phyloP scores from a whole-genome alignment of 2,329 filamentous ascomycete genomes.

The Pseudogymnoascus destructans region DNA sequence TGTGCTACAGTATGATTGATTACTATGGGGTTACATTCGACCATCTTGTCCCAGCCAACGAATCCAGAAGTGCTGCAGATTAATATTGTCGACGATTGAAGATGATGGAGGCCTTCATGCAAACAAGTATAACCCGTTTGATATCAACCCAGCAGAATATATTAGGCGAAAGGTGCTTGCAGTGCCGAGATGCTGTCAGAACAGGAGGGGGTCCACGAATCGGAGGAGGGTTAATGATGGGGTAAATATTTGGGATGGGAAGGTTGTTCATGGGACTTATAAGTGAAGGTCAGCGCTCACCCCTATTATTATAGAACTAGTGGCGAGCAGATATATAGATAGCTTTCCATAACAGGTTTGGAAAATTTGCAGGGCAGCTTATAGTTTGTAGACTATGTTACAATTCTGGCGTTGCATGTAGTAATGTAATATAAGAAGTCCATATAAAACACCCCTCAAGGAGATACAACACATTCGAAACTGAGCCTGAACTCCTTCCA shows the following conservation, averaged over 20 bases:
- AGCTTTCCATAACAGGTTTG: no score
- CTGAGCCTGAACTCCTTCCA: no score
- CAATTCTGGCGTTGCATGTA: no score
- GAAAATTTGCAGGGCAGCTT: no score
- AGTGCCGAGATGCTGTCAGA: conserved; percentile 32
- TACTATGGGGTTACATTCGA: conserved; percentile 33
- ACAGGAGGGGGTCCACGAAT: conserved; percentile 28
- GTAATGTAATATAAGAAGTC: background rate
- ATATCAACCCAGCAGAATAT: conserved; percentile 28
- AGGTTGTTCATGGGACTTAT: conserved; percentile 9
- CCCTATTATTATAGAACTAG: background rate
- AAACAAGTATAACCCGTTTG: conserved; percentile 27
- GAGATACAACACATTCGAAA: background rate
- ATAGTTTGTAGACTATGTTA: no score
- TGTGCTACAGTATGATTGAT: conserved; percentile 16
- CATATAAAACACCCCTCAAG: background rate
- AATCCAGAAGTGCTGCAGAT: conserved; percentile 33
- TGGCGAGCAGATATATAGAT: background rate
- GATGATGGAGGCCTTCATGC: conserved; percentile 27
- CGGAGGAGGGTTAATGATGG: conserved; percentile 25
- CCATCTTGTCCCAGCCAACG: conserved; percentile 27
- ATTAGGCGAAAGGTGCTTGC: conserved; percentile 30
- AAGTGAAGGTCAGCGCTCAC: background rate
- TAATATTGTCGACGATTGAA: conserved; percentile 32
- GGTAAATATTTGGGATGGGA: conserved; percentile 14